Evolutionary conservation across 495 filamentous ascomycete genomes (phyloP).

Genomic region (Podospora pseudoanserina): DNA sequence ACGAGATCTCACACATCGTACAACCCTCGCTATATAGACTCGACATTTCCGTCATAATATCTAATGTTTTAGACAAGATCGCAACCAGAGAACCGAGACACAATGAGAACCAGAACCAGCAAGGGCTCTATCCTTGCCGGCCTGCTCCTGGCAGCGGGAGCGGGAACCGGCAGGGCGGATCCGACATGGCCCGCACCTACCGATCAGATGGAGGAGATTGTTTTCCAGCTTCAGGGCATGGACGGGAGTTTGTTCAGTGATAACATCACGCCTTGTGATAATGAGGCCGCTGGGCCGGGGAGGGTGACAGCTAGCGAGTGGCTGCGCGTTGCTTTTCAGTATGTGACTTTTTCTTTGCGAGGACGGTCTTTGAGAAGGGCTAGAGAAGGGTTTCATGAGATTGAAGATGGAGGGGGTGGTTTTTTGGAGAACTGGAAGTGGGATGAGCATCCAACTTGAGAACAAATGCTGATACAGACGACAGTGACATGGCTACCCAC

Average conservation of each 20-base stretch:
- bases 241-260: conserved; percentile 51
- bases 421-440: not conserved
- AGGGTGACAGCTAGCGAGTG: conserved; percentile 58
- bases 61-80: conserved; percentile 18
- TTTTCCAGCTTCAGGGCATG: conserved; percentile 55
- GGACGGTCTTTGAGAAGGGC: not conserved
- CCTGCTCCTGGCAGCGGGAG: conserved; percentile 32
- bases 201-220: conserved; percentile 62
- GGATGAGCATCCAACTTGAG: not conserved
- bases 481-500: conserved; percentile 54
- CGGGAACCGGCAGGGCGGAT: conserved; percentile 33
- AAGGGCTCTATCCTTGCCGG: conserved; percentile 23
- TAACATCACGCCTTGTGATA: conserved; percentile 56
- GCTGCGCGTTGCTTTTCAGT: conserved; percentile 59
- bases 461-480: not conserved
- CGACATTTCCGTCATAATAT: not conserved
- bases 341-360: conserved; percentile 13
- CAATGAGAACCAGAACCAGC: conserved; percentile 25
- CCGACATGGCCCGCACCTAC: conserved; percentile 58
- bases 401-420: no score
- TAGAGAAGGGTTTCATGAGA: not conserved
- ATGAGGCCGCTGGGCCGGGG: conserved; percentile 51
- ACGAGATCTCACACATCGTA: not conserved
- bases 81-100: conserved; percentile 5
- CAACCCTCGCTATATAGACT: not conserved